Conservation (phyloP, 1,284 basidiomycete genomes). For the Ceratobasidium sp. region DNA sequence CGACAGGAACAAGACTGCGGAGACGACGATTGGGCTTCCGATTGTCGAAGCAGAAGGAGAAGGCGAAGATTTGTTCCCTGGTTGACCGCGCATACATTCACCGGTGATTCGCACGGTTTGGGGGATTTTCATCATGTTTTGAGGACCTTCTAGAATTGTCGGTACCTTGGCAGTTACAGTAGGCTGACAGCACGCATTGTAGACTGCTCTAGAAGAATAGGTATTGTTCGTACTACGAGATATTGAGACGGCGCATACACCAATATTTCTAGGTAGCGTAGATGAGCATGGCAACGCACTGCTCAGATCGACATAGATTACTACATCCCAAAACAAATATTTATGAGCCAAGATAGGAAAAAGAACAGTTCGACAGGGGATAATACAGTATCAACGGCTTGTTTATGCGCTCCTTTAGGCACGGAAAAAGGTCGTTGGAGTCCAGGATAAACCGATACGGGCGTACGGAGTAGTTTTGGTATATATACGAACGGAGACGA, state of each 20-base stretch:
- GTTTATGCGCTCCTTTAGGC: slow-evolving; percentile 34
- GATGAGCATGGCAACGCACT: not conserved
- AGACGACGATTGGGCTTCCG: not conserved
- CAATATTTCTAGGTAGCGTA: not conserved
- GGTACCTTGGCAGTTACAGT: not conserved
- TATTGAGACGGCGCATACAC: not conserved
- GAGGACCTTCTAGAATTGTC: slow-evolving; percentile 6
- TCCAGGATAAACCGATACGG: slow-evolving; percentile 13
- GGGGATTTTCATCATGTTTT: slow-evolving; percentile 11
- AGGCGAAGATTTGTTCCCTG: too few relatives aligned
- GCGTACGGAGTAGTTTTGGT: slow-evolving; percentile 25
- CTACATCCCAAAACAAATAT: slow-evolving; percentile 35
- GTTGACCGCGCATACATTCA: slow-evolving; percentile 2
- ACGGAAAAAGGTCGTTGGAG: slow-evolving; percentile 27
- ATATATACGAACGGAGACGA: slow-evolving; percentile 26
- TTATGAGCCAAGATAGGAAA: slow-evolving; percentile 1
- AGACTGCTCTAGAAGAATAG: slow-evolving; percentile 1
- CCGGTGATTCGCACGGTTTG: not conserved
- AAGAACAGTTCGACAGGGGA: slow-evolving; percentile 1
- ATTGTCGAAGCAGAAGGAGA: not conserved
- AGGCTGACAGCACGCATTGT: slow-evolving; percentile 19
- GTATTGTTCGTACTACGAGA: not conserved
- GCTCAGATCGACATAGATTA: slow-evolving; percentile 17
- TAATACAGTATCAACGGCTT: slow-evolving; percentile 22
- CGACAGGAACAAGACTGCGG: slow-evolving; percentile 1